phyloP scores from a whole-genome alignment of 495 filamentous ascomycete genomes.

The Aspergillus avenaceus region DNA sequence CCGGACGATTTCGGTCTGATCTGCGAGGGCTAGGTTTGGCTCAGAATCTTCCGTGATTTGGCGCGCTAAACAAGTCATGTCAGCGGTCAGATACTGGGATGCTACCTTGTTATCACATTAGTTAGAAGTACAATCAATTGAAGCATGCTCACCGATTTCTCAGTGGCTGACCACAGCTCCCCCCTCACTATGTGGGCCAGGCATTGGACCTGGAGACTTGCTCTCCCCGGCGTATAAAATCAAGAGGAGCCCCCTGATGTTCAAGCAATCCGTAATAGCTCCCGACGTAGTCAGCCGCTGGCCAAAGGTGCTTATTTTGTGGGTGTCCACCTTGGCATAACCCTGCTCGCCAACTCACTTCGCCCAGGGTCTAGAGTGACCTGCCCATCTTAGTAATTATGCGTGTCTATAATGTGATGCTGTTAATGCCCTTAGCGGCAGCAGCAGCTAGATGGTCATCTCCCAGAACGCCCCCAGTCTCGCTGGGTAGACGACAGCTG shows the following conservation, averaged over 20 bases:
- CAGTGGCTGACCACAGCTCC: background rate
- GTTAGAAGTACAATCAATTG: background rate
- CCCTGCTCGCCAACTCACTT: too few species aligned
- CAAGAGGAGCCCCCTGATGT: background rate
- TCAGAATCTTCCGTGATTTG: background rate
- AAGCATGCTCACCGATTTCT: background rate
- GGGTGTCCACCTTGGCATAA: background rate
- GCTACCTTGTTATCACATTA: conserved; percentile 10
- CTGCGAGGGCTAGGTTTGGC: background rate
- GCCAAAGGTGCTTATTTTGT: too few species aligned
- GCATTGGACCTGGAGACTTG: background rate
- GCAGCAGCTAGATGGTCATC: conserved; percentile 18
- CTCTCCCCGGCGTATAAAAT: background rate
- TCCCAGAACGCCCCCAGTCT: conserved; percentile 3
- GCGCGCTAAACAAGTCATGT: background rate
- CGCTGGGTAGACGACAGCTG: conserved; percentile 33
- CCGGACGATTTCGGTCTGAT: background rate
- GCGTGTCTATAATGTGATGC: conserved; percentile 21
- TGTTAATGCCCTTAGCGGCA: conserved; percentile 24
- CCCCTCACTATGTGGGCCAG: conserved; percentile 8
- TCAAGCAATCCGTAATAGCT: too few species aligned
- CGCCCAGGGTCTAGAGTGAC: background rate
- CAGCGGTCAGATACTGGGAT: background rate
- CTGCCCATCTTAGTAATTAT: conserved; percentile 14
- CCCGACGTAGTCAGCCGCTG: too few species aligned